Percentiles rank a stretch among this genome's conserved stretches.
phyloP scores from a whole-genome alignment of 2,329 filamentous ascomycete genomes.

The Calonectria multiphialidica region DNA sequence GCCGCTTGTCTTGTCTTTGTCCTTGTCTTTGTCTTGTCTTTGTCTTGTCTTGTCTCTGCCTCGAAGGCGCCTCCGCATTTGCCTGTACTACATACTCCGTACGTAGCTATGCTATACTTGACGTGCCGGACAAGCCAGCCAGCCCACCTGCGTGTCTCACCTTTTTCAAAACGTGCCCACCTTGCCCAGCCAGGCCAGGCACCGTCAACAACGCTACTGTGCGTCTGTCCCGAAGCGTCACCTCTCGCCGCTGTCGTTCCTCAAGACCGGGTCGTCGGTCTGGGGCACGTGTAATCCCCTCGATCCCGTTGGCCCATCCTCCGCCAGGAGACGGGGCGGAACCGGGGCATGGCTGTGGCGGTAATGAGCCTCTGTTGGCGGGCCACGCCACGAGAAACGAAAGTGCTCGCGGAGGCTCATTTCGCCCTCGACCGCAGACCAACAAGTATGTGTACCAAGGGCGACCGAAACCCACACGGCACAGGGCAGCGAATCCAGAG shows the following conservation, averaged over 20 bases:
- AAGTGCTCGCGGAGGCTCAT: not conserved
- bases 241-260: conserved; percentile 5
- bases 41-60: not conserved
- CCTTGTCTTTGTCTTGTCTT: no score
- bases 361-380: not conserved
- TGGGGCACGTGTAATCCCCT: conserved; percentile 8
- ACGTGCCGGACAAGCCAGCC: not conserved
- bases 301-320: not conserved
- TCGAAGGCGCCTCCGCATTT: not conserved
- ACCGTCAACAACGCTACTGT: conserved; percentile 1
- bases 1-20: not conserved
- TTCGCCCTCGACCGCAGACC: not conserved
- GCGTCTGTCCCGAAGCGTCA: not conserved
- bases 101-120: not conserved
- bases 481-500: not conserved
- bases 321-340: not conserved
- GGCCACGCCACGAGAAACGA: not conserved
- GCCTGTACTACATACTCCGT: no score
- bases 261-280: not conserved
- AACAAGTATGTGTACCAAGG: not conserved
- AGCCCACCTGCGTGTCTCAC: not conserved
- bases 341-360: not conserved
- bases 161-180: not conserved
- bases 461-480: not conserved
- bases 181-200: not conserved